Percentiles rank a stretch among this genome's conserved stretches.
These are phyloP conservation scores for Aureobasidium subglaciale DNA, from an alignment of 2,329 filamentous ascomycete genomes.

Conservation along the genomic window DNA sequence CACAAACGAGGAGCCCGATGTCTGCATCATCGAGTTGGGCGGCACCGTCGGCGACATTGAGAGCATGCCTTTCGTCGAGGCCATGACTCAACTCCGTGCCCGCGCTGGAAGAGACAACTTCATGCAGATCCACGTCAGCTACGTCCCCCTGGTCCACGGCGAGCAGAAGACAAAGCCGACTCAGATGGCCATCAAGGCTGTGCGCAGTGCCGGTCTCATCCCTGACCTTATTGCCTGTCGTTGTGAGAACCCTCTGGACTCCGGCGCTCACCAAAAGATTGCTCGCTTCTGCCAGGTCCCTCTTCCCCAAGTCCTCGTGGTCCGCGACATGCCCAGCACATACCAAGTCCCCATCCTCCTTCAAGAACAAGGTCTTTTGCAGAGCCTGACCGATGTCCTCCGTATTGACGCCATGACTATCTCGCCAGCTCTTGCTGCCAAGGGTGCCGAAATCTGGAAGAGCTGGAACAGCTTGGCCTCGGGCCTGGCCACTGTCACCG, in stretches of 20 bases:
- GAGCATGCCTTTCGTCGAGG: conserved; percentile 80
- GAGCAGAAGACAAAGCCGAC: conserved; percentile 98
- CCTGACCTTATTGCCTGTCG: conserved; percentile 77
- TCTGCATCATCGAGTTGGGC: conserved; percentile 75
- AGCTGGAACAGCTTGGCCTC: conserved; percentile 69
- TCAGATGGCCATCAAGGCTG: conserved; percentile 77
- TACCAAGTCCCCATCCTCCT: conserved; percentile 96
- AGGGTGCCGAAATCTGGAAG: conserved; percentile 66
- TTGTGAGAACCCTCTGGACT: conserved; percentile 69
- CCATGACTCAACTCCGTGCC: conserved; percentile 69
- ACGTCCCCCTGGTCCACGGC: conserved; percentile 67
- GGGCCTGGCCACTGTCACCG: conserved; percentile 57
- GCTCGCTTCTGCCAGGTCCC: conserved; percentile 85
- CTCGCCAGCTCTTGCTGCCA: conserved; percentile 47
- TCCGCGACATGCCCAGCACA: conserved; percentile 80
- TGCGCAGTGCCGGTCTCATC: conserved; percentile 67
- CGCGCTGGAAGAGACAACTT: conserved; percentile 72
- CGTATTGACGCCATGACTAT: conserved; percentile 50
- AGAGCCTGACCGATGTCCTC: conserved; percentile 59
- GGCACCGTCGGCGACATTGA: conserved; percentile 77
- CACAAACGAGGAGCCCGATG: conserved; percentile 73
- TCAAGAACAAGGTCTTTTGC: conserved; percentile 68
- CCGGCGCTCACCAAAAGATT: conserved; percentile 74
- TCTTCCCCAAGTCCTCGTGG: conserved; percentile 72
- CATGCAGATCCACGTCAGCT: conserved; percentile 80